Conservation (phyloP, 139 green algal genomes). For the Chlorella sp. region DNA sequence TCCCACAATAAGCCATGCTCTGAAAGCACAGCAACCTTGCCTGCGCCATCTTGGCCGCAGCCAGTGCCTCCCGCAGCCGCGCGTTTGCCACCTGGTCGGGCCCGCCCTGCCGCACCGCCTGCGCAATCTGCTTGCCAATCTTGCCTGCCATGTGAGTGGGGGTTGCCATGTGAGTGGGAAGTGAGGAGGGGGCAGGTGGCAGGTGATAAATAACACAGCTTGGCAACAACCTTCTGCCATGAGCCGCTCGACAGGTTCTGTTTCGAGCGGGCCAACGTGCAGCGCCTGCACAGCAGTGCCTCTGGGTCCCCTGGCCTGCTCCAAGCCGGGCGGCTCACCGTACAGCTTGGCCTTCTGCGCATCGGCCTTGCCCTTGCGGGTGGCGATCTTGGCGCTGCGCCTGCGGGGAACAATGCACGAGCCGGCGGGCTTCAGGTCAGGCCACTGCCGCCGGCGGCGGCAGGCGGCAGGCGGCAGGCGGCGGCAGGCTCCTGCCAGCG, state of each 20-base stretch:
- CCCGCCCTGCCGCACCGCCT: conserved; percentile 78
- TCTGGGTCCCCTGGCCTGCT: too few relatives aligned
- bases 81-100: conserved; percentile 77
- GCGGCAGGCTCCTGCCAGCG: too few relatives aligned
- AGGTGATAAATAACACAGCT: too few relatives aligned
- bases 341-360: conserved; percentile 84
- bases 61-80: conserved; percentile 65
- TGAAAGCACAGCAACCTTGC: conserved; percentile 39
- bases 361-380: conserved; percentile 65
- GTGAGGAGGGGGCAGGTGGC: too few relatives aligned
- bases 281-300: too few relatives aligned
- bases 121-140: conserved; percentile 91
- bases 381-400: conserved; percentile 74
- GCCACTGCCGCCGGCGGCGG: background rate
- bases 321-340: conserved; percentile 3
- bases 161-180: too few relatives aligned
- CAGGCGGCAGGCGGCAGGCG: too few relatives aligned
- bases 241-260: too few relatives aligned
- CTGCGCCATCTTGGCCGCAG: conserved; percentile 71
- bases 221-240: too few relatives aligned
- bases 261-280: too few relatives aligned
- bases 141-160: too few relatives aligned
- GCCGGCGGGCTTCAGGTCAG: background rate
- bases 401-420: background rate
- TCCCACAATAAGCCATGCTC: conserved; percentile 50